phyloP scores from a whole-genome alignment of 805 yeast species.

The Kuraishia molischiana region DNA sequence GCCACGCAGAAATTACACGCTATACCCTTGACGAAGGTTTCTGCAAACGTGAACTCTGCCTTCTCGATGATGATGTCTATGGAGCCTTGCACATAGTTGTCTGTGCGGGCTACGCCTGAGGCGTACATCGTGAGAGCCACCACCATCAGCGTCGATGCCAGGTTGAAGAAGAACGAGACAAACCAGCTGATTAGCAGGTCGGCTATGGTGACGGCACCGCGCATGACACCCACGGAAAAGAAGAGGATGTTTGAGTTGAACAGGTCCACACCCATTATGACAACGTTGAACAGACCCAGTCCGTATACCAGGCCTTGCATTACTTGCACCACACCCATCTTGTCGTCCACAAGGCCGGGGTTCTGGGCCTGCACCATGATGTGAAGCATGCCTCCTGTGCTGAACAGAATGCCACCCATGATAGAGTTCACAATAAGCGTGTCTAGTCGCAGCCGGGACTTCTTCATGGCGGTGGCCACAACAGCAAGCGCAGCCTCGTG shows the following conservation, averaged over 20 bases:
- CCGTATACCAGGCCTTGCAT: conserved; percentile 58
- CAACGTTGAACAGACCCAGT: conserved; percentile 67
- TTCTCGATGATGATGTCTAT: conserved; percentile 33
- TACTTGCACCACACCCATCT: conserved; percentile 44
- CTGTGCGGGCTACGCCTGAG: conserved; percentile 36
- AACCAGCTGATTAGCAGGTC: conserved; percentile 60
- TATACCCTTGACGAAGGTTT: conserved; percentile 59
- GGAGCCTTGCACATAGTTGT: conserved; percentile 37
- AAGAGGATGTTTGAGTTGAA: conserved; percentile 68
- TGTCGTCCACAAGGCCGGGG: conserved; percentile 26
- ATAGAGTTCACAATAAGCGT: conserved; percentile 54
- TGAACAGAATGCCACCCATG: conserved; percentile 60
- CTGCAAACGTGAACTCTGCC: conserved; percentile 36
- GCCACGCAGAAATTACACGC: conserved; percentile 76
- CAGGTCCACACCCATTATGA: conserved; percentile 65
- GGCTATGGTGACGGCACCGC: conserved; percentile 59
- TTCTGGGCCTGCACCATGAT: conserved; percentile 43
- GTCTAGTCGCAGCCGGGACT: conserved; percentile 55
- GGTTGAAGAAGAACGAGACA: conserved; percentile 57
- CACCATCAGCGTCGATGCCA: conserved; percentile 56
- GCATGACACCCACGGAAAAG: conserved; percentile 55
- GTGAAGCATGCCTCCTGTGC: conserved; percentile 66
- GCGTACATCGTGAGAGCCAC: conserved; percentile 53
- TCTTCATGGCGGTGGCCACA: conserved; percentile 81
- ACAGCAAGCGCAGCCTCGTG: conserved; percentile 79